A percentile compares a stretch with the other conserved stretches of the same genome.
These are phyloP conservation scores for Jackrogersella multiformis DNA, from an alignment of 495 filamentous ascomycete genomes.

Conservation along the genomic window DNA sequence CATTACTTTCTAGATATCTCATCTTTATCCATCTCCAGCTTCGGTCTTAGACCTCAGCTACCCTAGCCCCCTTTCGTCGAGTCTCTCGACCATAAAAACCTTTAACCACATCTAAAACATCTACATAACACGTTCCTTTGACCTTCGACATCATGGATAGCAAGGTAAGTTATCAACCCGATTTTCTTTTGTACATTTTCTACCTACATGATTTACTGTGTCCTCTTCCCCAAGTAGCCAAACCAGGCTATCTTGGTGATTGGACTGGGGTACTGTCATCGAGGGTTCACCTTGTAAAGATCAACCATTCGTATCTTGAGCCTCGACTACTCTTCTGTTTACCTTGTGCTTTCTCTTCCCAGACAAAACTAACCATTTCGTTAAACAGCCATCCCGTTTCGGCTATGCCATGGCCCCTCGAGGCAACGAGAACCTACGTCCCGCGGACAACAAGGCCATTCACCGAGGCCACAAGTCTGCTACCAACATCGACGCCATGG, in stretches of 20 bases:
- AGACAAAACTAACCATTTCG: slow-evolving; percentile 19
- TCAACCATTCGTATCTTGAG: neutral
- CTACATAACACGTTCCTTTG: no score
- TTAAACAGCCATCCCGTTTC: slow-evolving; percentile 78
- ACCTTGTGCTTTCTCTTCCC: neutral
- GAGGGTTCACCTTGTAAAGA: neutral
- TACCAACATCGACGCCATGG: slow-evolving; percentile 66
- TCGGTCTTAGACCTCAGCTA: slow-evolving; percentile 10
- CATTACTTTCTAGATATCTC: no score
- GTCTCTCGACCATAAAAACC: slow-evolving; percentile 7
- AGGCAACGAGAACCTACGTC: slow-evolving; percentile 75
- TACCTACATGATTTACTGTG: neutral
- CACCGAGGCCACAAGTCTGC: slow-evolving; percentile 87
- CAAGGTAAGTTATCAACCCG: no score
- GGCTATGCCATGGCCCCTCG: slow-evolving; percentile 63
- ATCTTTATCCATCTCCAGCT: no score
- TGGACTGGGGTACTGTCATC: neutral
- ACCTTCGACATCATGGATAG: no score
- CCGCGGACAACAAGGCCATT: slow-evolving; percentile 66
- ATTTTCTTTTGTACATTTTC: no score
- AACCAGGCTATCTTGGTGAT: neutral
- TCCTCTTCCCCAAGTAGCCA: neutral
- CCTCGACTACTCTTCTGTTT: neutral
- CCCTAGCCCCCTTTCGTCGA: neutral
- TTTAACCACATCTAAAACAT: no score